Evolutionary conservation across 192 early-diverging fungal genomes (phyloP), one percentile per base, ranked within the genome.

Genomic region (Gonapodya prolifera): DNA sequence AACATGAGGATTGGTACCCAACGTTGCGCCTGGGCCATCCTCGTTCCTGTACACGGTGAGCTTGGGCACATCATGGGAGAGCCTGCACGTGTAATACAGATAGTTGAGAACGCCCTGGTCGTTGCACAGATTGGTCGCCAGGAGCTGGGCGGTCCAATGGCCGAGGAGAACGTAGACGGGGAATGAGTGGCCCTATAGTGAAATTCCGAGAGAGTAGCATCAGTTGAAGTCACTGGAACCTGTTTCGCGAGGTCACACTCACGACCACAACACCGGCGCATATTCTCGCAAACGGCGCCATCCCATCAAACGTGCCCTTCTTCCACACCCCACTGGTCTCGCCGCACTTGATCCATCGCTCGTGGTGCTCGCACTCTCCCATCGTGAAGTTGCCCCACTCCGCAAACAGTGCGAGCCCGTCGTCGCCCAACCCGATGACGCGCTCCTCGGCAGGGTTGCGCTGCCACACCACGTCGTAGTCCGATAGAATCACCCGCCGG

Each of bases 101-200:
- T 73, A 73, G 71, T 73, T 73, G 18, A 73, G 71, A 8, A 73
- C 32, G 31, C 71, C 71, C 31, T 73, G 71, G 71, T 73, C 71
- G 31, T 73, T 73, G 31, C 71, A 73, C 18, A 61, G 45, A 23
- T 32, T 32, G 28, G 71, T 73, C 8, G 28, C 28, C 16, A 30
- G 28, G 18, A 73, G 13, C 16, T 73, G 28, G 16, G 71, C 2
- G 16, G 71, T 32, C 71, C 18, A 30, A 8, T 30, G 18, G 71
- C 71, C 71, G 28, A 73, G 28, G 8, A 73, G 71, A 29, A 32
- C 18, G 31, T 18, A 18, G 18, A 32, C 31, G 71, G 71, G 28
- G 71, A 32, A 18, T 2, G 28, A 32, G 31, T 73, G 32, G 71
- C 71, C 71, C 45, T 61, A 61, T 61, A 61, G 23, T n/a, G n/a